These are phyloP conservation scores for Begonia peltatifolia DNA, from an alignment of 306 rosid species.

Conservation along the genomic window DNA sequence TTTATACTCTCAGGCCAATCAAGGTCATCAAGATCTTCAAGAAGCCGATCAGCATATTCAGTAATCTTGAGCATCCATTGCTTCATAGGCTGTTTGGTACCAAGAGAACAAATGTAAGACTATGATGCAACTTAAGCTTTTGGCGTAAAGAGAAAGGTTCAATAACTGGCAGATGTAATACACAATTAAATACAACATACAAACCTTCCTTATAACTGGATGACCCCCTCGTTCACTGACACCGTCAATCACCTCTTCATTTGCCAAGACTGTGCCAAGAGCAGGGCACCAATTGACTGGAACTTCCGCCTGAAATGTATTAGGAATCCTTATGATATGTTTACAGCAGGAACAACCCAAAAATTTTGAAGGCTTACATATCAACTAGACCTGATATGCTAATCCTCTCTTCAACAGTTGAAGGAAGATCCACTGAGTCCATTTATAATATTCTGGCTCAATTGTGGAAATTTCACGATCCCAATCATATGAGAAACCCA, in stretches of 20 bases:
- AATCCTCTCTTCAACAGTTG: slow-evolving; percentile 84
- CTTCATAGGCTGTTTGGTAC: slow-evolving; percentile 99
- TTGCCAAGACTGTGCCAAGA: slow-evolving; percentile 96
- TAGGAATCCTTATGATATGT: slow-evolving; percentile 10
- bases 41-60: slow-evolving; percentile 96
- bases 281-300: slow-evolving; percentile 99
- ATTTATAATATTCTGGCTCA: slow-evolving; percentile 85
- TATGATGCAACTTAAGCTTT: slow-evolving; percentile 41
- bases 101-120: slow-evolving; percentile 82
- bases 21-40: slow-evolving; percentile 80
- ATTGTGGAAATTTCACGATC: slow-evolving; percentile 90
- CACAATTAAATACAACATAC: slow-evolving; percentile 7
- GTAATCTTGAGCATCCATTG: slow-evolving; percentile 99
- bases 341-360: slow-evolving; percentile 4
- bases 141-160: slow-evolving; percentile 22
- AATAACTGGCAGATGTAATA: slow-evolving; percentile 7
- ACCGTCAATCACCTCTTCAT: slow-evolving; percentile 96
- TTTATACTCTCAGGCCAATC: slow-evolving; percentile 98
- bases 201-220: slow-evolving; percentile 85
- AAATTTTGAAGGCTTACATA: slow-evolving; percentile 8
- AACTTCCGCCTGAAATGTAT: slow-evolving; percentile 74
- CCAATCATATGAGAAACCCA: slow-evolving; percentile 98
- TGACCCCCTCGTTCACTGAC: slow-evolving; percentile 95
- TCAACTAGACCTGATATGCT: slow-evolving; percentile 74
- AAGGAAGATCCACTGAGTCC: slow-evolving; percentile 99